These are phyloP conservation scores for Plasmodium cynomolgi DNA, from an alignment of 169 alveolate genomes.

Conservation along the genomic window DNA sequence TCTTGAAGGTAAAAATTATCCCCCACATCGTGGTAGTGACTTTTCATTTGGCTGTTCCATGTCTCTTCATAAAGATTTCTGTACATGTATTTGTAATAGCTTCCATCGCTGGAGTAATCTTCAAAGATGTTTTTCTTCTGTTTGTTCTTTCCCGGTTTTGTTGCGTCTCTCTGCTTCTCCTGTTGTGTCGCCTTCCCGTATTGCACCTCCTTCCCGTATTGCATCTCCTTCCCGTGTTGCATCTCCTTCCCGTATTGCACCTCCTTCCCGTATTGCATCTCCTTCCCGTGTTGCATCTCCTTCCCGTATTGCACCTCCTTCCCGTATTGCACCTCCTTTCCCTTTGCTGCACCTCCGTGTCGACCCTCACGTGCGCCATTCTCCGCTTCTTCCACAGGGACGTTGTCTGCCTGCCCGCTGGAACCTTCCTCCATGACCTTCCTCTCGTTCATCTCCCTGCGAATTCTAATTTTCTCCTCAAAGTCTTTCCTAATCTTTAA, in stretches of 20 bases:
- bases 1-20: constrained; percentile 69
- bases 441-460: constrained; percentile 46
- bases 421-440: neutral
- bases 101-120: constrained; percentile 73
- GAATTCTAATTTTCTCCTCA: constrained; percentile 58
- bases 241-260: neutral
- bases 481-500: constrained; percentile 59
- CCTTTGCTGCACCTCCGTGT: neutral
- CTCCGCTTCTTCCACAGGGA: neutral
- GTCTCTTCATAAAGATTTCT: constrained; percentile 64
- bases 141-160: neutral
- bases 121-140: constrained; percentile 33
- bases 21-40: constrained; percentile 48
- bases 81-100: constrained; percentile 68
- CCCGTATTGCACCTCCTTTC: neutral
- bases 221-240: neutral
- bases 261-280: neutral
- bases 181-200: neutral
- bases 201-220: neutral
- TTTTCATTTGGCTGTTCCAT: constrained; percentile 39
- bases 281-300: neutral
- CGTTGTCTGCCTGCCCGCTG: neutral
- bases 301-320: neutral
- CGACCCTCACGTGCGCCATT: neutral
- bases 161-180: neutral